A percentile compares a stretch with the other conserved stretches of the same genome.
Evolutionary conservation across 192 early-diverging fungal genomes (phyloP).

Genomic region (Coemansia sp.): DNA sequence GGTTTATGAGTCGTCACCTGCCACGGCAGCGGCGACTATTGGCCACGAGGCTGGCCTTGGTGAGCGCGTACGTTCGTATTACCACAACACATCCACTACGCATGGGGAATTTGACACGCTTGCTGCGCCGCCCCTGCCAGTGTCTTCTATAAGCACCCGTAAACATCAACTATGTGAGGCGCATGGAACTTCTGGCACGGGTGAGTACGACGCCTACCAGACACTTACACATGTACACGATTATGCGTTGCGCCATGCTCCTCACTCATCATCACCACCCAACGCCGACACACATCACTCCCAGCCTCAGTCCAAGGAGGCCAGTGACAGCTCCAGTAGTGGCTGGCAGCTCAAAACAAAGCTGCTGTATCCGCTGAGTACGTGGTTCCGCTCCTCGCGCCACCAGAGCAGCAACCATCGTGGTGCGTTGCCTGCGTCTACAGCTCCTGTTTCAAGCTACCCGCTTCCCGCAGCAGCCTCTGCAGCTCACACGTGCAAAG

Average conservation of each 20-base stretch:
- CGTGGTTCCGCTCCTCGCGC: slow-evolving; percentile 51
- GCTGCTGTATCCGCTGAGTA: slow-evolving; percentile 43
- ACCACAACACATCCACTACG: slow-evolving; percentile 7
- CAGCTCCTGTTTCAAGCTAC: slow-evolving; percentile 2
- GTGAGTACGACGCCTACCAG: slow-evolving; percentile 6
- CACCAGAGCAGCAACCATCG: slow-evolving; percentile 18
- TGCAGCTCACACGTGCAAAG: not conserved
- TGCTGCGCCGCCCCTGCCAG: not conserved
- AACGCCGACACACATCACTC: not conserved
- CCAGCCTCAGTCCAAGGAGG: slow-evolving; percentile 2
- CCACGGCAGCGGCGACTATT: slow-evolving; percentile 4
- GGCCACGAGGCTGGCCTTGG: not conserved
- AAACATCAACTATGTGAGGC: not conserved
- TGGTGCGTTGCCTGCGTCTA: not conserved
- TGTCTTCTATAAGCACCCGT: not conserved
- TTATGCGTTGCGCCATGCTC: not conserved
- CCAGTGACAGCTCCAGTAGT: not conserved
- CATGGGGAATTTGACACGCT: not conserved
- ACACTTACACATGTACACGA: slow-evolving; percentile 9
- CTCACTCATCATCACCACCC: no score
- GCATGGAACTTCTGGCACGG: not conserved
- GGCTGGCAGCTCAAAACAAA: slow-evolving; percentile 51
- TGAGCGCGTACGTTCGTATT: slow-evolving; percentile 1
- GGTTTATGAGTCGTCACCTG: slow-evolving; percentile 31
- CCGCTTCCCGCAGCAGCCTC: not conserved